These are phyloP conservation scores for Phyllosticta paracitricarpa DNA, from an alignment of 2,329 filamentous ascomycete species.

Conservation along the genomic window DNA sequence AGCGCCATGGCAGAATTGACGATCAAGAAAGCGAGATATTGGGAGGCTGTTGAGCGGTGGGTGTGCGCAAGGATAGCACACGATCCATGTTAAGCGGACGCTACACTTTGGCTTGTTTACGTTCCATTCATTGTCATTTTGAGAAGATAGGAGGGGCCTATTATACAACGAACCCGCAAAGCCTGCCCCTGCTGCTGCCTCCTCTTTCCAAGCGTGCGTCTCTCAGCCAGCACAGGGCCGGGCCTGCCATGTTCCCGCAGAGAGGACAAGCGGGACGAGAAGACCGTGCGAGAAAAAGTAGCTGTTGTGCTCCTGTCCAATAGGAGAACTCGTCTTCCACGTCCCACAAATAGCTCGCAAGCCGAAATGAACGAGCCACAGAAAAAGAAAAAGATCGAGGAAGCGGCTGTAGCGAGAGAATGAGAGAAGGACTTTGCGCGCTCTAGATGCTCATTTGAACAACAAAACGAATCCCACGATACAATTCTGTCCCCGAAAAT, in stretches of 20 bases:
- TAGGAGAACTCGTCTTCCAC: not conserved
- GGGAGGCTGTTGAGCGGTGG: not conserved
- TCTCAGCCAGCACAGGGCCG: too few species aligned
- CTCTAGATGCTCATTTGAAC: not conserved
- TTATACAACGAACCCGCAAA: not conserved
- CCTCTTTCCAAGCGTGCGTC: not conserved
- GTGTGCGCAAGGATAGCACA: too few species aligned
- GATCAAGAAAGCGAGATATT: not conserved
- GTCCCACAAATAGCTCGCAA: not conserved
- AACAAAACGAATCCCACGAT: not conserved
- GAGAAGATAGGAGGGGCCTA: not conserved
- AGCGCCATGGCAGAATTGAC: not conserved
- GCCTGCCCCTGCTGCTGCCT: not conserved
- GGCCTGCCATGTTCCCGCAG: too few species aligned
- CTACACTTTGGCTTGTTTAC: not conserved
- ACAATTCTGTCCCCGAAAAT: not conserved
- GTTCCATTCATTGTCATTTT: not conserved
- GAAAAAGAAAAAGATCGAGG: not conserved
- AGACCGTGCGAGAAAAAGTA: not conserved
- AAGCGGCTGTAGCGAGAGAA: not conserved
- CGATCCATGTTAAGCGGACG: too few species aligned
- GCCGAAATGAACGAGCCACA: not conserved
- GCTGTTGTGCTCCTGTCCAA: not conserved
- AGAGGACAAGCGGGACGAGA: too few species aligned
- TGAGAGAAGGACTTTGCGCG: not conserved